Base-by-base conservation (phyloP, 208 protist species). In the Borovskyia barvae region DNA sequence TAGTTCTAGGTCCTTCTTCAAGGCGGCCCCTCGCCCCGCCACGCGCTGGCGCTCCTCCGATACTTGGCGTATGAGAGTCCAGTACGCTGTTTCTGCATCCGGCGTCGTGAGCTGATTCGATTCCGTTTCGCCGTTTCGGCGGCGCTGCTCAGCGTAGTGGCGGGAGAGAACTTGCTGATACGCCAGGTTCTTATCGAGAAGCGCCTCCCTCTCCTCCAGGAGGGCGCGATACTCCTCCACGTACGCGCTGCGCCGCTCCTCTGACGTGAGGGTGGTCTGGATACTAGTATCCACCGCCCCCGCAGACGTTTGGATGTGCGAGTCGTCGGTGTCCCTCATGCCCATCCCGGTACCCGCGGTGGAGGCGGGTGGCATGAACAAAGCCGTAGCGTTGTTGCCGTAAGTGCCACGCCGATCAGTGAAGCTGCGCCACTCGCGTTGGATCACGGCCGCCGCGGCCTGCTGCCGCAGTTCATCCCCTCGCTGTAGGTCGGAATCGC, bases 61-160 rank as follows among this genome's bases (percentile, higher is more conserved):
- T 14, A 92, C 59, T 43, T 93, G 75, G 5, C 80, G 66, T 45
- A 97, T 71, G 14, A 77, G 42, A 2, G 54, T 35, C 85, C 90
- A 92, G 75, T 93, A 95, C 56, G 83, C 78, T 37, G 81, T 54
- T 46, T 94, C 89, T 9, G 64, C 74, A 60, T 95, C 85, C 5
- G 77, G 72, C 32, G 83, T 77, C 5, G 75, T 69, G 29, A 81
- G 45, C 54, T 40, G 69, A 36, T 50, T 68, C 47, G 25, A 28
- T 24, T 87, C 67, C n/a, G 74, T 80, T 55, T 92, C 85, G 5
- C 82, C 82, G 55, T 90, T 86, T 14, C 83, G 73, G 25, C 69
- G 63, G 4, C 89, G 89, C 79, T 92, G 84, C 50, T 92, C 82
- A 29, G 76, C 74, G 41, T 94, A 87, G 76, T 93, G 75, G 22